Evolutionary conservation across 2,329 filamentous ascomycete species (phyloP), one percentile per base, ranked within the genome.

Genomic region (Colletotrichum horii): DNA sequence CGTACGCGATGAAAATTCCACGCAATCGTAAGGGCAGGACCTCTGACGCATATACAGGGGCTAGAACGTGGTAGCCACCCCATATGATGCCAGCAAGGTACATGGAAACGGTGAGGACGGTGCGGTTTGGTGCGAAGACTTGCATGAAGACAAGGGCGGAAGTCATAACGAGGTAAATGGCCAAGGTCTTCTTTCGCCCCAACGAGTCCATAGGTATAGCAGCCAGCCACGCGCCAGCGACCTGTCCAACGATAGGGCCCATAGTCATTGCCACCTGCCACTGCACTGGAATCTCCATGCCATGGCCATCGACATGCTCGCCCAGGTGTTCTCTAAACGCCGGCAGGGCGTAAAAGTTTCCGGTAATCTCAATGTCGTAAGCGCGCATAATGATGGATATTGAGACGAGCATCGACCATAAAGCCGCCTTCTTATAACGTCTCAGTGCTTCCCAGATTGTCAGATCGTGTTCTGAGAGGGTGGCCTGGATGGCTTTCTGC

Each of bases 11-110:
- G 30, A 89, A 79, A 66, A 88, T 88, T 6, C 83, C 80, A n/a
- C 87, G 83, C 2, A 89, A 83, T 1, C 82, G 77, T 76, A 82
- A 79, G 12, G 87, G 83, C 9, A 81, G 76, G 5, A 84, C 80
- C 70, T 89, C 87, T 0, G 86, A 87, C 0, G 88, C 88, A 73
- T 90, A 90, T 0, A 87, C 84, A 0, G 87, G 84, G 0, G 83
- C 84, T 22, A 52, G n/a, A 52, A 52, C 43, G 43, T 52, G 43
- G 43, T 52, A 52, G n/a, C 43, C 43, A 52, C 43, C 43, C 43
- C 43, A 52, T 22, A 52, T 52, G 1, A 52, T 52, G 11, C 43
- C 43, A 52, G 43, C 43, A 8, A 52, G n/a, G 14, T 52, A 52
- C 43, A 52, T 52, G 3, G 43, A 52, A 52, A 52, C n/a, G 19